Percentiles rank a stretch among this genome's conserved stretches.
phyloP scores from a whole-genome alignment of 768 basidiomycete genomes.

The Hypsizygus marmoreus region DNA sequence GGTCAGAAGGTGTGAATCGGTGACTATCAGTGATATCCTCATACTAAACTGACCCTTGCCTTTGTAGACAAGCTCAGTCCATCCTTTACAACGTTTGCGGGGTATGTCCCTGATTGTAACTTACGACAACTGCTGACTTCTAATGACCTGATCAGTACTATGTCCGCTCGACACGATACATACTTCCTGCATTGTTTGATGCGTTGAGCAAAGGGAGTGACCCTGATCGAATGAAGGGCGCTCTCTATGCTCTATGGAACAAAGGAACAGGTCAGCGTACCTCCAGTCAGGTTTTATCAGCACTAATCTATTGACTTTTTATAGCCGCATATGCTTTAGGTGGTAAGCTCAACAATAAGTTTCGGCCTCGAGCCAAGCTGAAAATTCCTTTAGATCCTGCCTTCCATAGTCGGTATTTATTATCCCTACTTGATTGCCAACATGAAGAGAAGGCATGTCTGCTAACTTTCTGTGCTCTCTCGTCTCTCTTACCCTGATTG shows the following conservation, averaged over 20 bases:
- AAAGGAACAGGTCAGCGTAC: constrained; percentile 60
- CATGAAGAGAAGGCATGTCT: constrained; percentile 77
- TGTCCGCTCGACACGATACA: constrained; percentile 68
- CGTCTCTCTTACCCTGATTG: constrained; percentile 3
- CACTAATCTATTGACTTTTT: constrained; percentile 11
- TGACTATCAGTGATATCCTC: not conserved
- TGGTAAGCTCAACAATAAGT: constrained; percentile 41
- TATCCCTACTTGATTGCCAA: constrained; percentile 71
- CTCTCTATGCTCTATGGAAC: constrained; percentile 77
- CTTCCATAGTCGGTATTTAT: constrained; percentile 57
- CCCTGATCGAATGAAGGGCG: constrained; percentile 95
- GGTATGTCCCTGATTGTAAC: constrained; percentile 41
- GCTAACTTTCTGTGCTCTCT: not conserved
- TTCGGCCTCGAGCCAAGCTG: not conserved
- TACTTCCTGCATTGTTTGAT: constrained; percentile 60
- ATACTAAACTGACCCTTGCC: constrained; percentile 4
- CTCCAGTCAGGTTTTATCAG: constrained; percentile 3
- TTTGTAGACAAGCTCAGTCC: constrained; percentile 63
- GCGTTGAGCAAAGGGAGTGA: constrained; percentile 75
- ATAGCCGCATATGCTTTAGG: constrained; percentile 69
- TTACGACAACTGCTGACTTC: constrained; percentile 7
- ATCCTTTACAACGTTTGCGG: constrained; percentile 65
- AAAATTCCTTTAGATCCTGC: constrained; percentile 47
- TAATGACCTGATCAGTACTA: constrained; percentile 53
- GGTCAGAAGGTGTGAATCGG: constrained; percentile 58